phyloP scores from a whole-genome alignment of 2,329 filamentous ascomycete species.

The Apiospora aurea region DNA sequence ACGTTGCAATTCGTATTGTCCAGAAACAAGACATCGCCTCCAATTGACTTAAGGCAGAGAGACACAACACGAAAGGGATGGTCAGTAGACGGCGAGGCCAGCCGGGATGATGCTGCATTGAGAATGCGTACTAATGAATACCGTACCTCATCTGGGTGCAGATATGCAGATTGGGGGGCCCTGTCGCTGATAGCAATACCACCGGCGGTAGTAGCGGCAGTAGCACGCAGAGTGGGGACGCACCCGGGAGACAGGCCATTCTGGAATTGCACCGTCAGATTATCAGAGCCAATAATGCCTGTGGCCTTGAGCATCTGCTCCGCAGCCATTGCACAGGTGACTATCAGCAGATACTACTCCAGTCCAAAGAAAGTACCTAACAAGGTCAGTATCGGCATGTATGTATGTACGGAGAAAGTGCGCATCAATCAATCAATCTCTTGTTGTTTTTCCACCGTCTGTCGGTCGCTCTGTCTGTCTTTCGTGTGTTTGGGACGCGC shows the following conservation, averaged over 20 bases:
- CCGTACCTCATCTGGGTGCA: not conserved
- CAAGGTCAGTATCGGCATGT: not conserved
- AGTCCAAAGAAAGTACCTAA: not conserved
- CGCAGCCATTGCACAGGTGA: constrained; percentile 14
- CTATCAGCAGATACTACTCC: not conserved
- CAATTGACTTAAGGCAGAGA: not conserved
- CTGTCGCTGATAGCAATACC: not conserved
- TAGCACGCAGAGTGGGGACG: not conserved
- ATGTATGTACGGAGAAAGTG: too few relatives aligned
- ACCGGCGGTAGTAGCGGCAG: not conserved
- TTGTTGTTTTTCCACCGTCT: not conserved
- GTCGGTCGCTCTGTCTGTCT: not conserved
- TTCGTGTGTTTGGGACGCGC: constrained; percentile 13
- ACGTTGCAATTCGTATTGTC: not conserved
- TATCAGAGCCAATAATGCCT: constrained; percentile 15
- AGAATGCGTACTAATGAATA: not conserved
- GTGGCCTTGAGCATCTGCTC: not conserved
- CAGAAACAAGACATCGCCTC: not conserved
- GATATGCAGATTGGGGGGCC: not conserved
- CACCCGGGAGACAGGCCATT: not conserved
- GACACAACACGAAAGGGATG: not conserved
- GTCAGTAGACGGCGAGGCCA: not conserved
- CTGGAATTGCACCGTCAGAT: constrained; percentile 18
- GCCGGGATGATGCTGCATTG: not conserved
- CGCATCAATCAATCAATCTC: not conserved